Base-by-base conservation (phyloP, 1,284 basidiomycete species). In the Pseudozyma sp. region DNA sequence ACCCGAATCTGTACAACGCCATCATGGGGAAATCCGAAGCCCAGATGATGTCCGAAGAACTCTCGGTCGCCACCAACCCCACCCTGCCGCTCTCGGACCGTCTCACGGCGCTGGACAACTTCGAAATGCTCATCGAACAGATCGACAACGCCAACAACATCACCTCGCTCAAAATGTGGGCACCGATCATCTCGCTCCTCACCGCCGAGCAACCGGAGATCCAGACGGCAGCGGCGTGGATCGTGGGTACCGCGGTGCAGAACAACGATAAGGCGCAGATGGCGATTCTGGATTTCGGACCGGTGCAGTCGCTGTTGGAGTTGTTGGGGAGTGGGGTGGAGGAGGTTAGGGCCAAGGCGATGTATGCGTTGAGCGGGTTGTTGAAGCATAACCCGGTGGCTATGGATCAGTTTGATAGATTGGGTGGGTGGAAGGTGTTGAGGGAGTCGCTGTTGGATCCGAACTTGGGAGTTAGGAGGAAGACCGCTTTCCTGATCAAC, bases 71-170 rank as follows among this genome's bases (percentile, higher is more conserved):
- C 82, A 7, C 70, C 35, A 70, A 81, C 51, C n/a, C 60, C 10
- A 34, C 62, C 8, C 54, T 75, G 10, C 35, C 60, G 2, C 49
- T 68, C 43, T 35, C 65, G 0, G 80, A 82, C 42, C 72, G 94
- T 34, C 86, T 94, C 50, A 87, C 88, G 17, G 94, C 96, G 0
- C 87, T 98, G 77, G 96, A 99, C 86, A 90, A 98, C 84, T 88
- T 98, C 57, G 97, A 99, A 86, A 94, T 98, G 94, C 87, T 98
- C 30, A 89, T 97, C 72, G 94, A 98, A 84, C 89, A 90, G 48
- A 94, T 99, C 61, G 96, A 99, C 82, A 99, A 99, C 84, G 95
- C 96, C 3, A 97, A 94, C 83, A 91, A 98, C 86, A 88, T 99
- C 54, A 89, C 89, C 58, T 90, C 90, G 59, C 86, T 98, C 78